phyloP scores from a whole-genome alignment of 495 filamentous ascomycete genomes.

The Peziza echinospora region DNA sequence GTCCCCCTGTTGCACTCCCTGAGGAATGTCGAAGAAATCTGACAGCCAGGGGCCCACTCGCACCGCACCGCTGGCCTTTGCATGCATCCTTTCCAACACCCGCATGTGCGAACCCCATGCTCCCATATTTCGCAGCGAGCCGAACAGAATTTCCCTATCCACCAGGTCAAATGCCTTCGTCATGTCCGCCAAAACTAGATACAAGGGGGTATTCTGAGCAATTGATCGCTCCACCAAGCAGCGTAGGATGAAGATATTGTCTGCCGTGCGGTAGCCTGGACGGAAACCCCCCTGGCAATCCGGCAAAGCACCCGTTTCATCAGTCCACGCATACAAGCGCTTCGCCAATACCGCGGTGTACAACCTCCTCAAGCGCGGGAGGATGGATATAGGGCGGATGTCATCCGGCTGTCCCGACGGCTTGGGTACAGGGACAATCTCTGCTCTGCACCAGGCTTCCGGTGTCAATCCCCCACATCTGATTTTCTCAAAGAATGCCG shows the following conservation, averaged over 20 bases:
- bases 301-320: background rate
- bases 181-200: background rate
- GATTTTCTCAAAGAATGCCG: too few species aligned
- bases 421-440: too few species aligned
- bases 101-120: background rate
- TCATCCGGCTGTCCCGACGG: too few species aligned
- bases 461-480: too few species aligned
- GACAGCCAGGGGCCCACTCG: background rate
- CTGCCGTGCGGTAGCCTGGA: background rate
- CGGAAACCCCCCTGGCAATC: background rate
- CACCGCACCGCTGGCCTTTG: background rate
- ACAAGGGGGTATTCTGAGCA: background rate
- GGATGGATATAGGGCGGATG: background rate
- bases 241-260: background rate
- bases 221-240: background rate
- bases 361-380: background rate
- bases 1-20: conserved; percentile 1
- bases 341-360: background rate
- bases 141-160: background rate
- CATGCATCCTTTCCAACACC: background rate
- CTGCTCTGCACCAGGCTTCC: too few species aligned
- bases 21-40: background rate
- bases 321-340: background rate
- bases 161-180: background rate
- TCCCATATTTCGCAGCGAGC: background rate